A percentile compares a stretch with the other conserved stretches of the same genome.
These are phyloP conservation scores for Graphilbum fragrans DNA, from an alignment of 2,329 filamentous ascomycete species.

Conservation along the genomic window DNA sequence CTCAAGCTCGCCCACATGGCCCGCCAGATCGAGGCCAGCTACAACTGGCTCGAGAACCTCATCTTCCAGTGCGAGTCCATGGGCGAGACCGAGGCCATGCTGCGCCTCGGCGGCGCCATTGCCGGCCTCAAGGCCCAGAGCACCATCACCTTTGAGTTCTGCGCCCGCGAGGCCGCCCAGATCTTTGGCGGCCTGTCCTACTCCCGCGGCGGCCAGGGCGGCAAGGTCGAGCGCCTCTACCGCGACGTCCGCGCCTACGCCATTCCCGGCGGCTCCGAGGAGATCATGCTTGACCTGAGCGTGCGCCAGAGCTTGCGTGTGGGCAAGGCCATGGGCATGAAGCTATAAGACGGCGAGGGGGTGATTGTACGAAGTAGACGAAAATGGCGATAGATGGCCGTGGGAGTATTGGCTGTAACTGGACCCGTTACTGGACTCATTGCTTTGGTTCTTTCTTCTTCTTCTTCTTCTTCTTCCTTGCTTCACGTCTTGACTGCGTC, in stretches of 20 bases:
- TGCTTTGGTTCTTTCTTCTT: no score
- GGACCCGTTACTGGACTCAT: no score
- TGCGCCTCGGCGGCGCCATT: constrained; percentile 88
- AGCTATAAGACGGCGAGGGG: constrained; percentile 46
- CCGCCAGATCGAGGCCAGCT: constrained; percentile 91
- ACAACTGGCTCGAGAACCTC: constrained; percentile 92
- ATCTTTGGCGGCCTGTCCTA: constrained; percentile 95
- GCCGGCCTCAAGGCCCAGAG: constrained; percentile 88
- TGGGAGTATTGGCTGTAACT: no score
- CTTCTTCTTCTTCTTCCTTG: no score
- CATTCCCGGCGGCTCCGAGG: constrained; percentile 88
- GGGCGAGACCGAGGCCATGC: constrained; percentile 90
- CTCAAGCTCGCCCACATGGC: constrained; percentile 98
- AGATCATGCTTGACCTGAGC: constrained; percentile 97
- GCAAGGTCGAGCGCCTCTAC: constrained; percentile 89
- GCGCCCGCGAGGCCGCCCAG: constrained; percentile 88
- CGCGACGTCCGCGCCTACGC: constrained; percentile 93
- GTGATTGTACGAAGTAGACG: background rate
- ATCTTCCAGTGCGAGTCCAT: constrained; percentile 90
- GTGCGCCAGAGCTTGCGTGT: constrained; percentile 73
- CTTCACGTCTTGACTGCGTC: no score
- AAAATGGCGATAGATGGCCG: background rate
- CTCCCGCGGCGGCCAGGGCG: constrained; percentile 85
- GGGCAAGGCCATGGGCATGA: constrained; percentile 88
- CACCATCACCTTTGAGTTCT: constrained; percentile 94